These are phyloP conservation scores for Colletotrichum australisinense DNA, from an alignment of 2,329 filamentous ascomycete species.

Conservation along the genomic window DNA sequence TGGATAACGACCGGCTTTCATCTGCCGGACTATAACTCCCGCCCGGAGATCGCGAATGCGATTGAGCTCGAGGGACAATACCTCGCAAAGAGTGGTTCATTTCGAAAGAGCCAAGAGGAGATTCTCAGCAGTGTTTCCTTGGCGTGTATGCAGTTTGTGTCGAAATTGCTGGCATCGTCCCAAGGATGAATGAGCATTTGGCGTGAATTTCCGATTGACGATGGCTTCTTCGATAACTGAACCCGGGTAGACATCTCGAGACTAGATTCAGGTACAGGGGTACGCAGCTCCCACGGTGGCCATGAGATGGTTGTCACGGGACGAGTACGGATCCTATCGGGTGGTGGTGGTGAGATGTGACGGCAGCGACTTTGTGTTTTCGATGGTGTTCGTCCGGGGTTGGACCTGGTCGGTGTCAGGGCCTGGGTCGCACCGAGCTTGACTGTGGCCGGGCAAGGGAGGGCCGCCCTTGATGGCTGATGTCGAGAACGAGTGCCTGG, in stretches of 20 bases:
- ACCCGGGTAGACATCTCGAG: neutral
- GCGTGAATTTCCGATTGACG: neutral
- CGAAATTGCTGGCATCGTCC: neutral
- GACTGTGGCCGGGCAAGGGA: conserved; percentile 12
- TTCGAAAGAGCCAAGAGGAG: neutral
- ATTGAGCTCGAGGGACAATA: neutral
- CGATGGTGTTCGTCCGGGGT: conserved; percentile 1
- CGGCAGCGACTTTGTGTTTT: conserved; percentile 16
- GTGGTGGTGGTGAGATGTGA: conserved; percentile 19
- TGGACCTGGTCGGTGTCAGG: conserved; percentile 4
- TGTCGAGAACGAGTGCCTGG: neutral
- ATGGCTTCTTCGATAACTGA: neutral
- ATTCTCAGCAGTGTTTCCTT: neutral
- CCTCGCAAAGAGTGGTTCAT: neutral
- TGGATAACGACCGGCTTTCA: neutral
- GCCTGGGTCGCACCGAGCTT: neutral
- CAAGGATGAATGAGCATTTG: neutral
- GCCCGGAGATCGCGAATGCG: conserved; percentile 21
- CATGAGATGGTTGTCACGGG: conserved; percentile 21
- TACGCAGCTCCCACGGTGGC: conserved; percentile 7
- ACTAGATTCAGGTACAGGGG: conserved; percentile 16
- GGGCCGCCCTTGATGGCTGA: neutral
- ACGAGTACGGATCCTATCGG: conserved; percentile 6
- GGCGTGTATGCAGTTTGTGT: neutral
- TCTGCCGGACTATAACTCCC: neutral